Percentiles rank a stretch among this genome's conserved stretches.
phyloP scores from a whole-genome alignment of 2,329 filamentous ascomycete genomes.

The Drechslerella stenobrocha region DNA sequence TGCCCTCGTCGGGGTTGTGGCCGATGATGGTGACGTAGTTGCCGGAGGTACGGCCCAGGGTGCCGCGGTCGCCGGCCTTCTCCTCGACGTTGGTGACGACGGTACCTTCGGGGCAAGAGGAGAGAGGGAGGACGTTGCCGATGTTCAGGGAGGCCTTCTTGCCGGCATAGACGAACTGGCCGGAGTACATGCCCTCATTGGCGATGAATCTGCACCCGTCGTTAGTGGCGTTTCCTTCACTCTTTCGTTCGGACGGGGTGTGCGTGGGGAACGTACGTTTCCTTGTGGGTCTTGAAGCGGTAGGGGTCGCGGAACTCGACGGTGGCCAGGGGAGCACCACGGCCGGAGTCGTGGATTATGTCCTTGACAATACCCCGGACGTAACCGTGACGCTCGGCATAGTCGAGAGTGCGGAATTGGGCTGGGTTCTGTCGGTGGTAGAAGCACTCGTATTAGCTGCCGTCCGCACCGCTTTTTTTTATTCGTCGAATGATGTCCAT shows the following conservation, averaged over 20 bases:
- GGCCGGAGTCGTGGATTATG: constrained; percentile 98
- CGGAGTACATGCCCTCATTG: constrained; percentile 99
- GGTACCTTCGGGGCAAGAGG: constrained; percentile 96
- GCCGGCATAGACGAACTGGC: constrained; percentile 99
- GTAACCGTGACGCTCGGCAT: constrained; percentile 95
- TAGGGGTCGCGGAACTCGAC: constrained; percentile 98
- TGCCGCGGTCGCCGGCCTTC: constrained; percentile 95
- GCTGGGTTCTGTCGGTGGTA: constrained; percentile 62
- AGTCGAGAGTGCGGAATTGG: constrained; percentile 97
- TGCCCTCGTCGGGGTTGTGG: constrained; percentile 98
- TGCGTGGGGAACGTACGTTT: constrained; percentile 63
- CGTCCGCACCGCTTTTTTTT: too few species aligned
- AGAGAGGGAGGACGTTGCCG: constrained; percentile 94
- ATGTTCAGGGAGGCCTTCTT: constrained; percentile 97
- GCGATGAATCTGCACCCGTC: constrained; percentile 74
- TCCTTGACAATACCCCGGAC: constrained; percentile 96
- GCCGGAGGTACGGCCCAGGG: constrained; percentile 93
- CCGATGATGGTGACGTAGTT: constrained; percentile 99
- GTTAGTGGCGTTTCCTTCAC: not conserved
- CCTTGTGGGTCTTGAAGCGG: constrained; percentile 93
- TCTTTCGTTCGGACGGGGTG: not conserved
- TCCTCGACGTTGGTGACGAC: constrained; percentile 99
- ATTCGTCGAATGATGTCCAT: too few species aligned
- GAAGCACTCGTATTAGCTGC: constrained; percentile 3
- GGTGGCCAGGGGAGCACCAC: constrained; percentile 95